Conservation (phyloP, 2,329 filamentous ascomycete genomes). For the Penicillium brasilianum region DNA sequence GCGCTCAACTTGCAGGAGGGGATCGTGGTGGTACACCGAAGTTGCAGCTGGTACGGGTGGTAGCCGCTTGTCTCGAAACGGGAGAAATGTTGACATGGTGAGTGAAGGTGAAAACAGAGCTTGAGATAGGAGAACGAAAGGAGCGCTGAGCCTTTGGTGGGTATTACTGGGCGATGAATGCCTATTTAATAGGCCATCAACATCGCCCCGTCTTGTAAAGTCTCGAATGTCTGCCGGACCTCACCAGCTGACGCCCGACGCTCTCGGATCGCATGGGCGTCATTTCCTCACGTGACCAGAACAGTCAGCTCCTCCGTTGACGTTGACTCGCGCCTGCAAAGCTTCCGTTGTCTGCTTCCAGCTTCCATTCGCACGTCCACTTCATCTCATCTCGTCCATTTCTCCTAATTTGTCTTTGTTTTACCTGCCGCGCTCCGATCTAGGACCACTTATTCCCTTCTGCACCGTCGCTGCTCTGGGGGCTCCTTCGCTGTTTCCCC, state of each 20-base stretch:
- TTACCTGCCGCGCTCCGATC: constrained; percentile 13
- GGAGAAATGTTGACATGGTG: constrained; percentile 40
- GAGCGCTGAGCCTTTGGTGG: not conserved
- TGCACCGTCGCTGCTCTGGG: constrained; percentile 18
- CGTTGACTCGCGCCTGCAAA: constrained; percentile 36
- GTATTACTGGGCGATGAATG: not conserved
- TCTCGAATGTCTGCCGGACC: constrained; percentile 1
- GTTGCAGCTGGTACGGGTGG: constrained; percentile 37
- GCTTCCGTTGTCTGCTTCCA: constrained; percentile 34
- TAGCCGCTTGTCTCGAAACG: constrained; percentile 32
- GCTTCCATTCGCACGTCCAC: constrained; percentile 31
- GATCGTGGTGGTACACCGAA: constrained; percentile 43
- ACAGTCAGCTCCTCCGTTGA: constrained; percentile 34
- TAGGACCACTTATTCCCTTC: constrained; percentile 11
- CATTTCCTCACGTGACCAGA: constrained; percentile 28
- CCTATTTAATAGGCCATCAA: constrained; percentile 1
- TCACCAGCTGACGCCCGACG: constrained; percentile 13
- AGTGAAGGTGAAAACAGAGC: not conserved
- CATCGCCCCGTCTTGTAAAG: not conserved
- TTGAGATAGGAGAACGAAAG: not conserved
- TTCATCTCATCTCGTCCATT: constrained; percentile 30
- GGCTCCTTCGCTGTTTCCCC: constrained; percentile 28
- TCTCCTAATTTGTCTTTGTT: constrained; percentile 20
- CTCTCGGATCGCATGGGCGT: constrained; percentile 12
- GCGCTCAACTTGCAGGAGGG: constrained; percentile 57